Conservation (phyloP, 208 protist genomes). For the Naegleria lovaniensis region DNA sequence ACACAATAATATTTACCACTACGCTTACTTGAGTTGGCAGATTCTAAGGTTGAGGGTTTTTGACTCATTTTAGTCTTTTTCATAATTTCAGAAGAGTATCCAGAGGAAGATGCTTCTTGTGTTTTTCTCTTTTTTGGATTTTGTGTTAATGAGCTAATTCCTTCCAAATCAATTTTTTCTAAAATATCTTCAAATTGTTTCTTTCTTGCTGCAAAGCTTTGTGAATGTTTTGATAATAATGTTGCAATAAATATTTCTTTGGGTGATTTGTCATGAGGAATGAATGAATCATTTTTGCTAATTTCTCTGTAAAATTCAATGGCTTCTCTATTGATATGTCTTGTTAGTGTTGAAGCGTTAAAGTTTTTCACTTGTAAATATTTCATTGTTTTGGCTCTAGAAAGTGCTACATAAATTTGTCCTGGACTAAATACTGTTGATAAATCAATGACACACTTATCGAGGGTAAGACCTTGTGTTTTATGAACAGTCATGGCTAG, state of each 20-base stretch:
- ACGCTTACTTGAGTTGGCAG: background rate
- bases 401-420: slow-evolving; percentile 26
- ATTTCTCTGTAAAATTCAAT: background rate
- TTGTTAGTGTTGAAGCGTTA: background rate
- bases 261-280: background rate
- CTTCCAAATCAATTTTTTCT: background rate
- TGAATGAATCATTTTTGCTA: background rate
- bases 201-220: background rate
- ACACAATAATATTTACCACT: slow-evolving; percentile 21
- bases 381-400: background rate
- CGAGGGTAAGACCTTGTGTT: slow-evolving; percentile 54
- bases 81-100: background rate
- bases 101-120: background rate
- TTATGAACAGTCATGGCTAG: slow-evolving; percentile 63
- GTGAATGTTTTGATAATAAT: background rate
- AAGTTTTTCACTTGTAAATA: slow-evolving; percentile 6
- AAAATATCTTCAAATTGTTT: background rate
- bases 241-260: background rate
- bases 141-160: background rate
- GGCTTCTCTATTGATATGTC: background rate
- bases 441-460: slow-evolving; percentile 9
- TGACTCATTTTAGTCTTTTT: background rate
- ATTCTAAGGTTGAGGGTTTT: background rate
- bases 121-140: background rate
- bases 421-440: background rate